A percentile compares a stretch with the other conserved stretches of the same genome.
These are phyloP conservation scores for Chlorociboria aeruginascens DNA, from an alignment of 495 filamentous ascomycete species.

Conservation along the genomic window DNA sequence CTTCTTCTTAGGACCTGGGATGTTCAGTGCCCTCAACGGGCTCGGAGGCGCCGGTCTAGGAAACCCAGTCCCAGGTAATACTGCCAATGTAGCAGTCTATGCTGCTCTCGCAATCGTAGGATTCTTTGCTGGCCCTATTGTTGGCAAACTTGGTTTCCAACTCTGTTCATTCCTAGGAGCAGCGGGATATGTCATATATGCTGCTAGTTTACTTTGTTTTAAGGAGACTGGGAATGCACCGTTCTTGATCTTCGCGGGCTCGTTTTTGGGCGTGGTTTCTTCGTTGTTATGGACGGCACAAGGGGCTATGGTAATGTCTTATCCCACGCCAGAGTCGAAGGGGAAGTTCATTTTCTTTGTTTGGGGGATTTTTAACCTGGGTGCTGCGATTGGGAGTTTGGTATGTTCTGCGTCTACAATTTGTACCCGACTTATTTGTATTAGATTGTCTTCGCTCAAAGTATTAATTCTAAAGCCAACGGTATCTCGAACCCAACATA, in stretches of 20 bases:
- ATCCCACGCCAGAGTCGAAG: constrained; percentile 68
- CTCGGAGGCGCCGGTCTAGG: constrained; percentile 64
- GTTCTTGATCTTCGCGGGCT: constrained; percentile 64
- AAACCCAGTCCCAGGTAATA: constrained; percentile 47
- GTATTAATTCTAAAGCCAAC: constrained; percentile 45
- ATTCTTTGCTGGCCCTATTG: constrained; percentile 73
- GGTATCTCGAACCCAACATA: constrained; percentile 74
- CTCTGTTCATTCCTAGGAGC: constrained; percentile 64
- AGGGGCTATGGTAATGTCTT: constrained; percentile 88
- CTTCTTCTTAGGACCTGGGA: background rate
- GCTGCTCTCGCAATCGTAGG: constrained; percentile 71
- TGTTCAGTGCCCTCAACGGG: constrained; percentile 42
- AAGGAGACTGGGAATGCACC: constrained; percentile 45
- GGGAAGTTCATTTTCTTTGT: constrained; percentile 79
- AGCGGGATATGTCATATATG: constrained; percentile 73
- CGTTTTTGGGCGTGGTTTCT: constrained; percentile 65
- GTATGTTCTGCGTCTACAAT: background rate
- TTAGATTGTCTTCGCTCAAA: constrained; percentile 49
- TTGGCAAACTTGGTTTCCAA: constrained; percentile 61
- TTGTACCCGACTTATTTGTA: no score
- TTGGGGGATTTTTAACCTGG: constrained; percentile 90
- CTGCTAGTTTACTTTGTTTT: constrained; percentile 64
- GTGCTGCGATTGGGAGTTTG: constrained; percentile 68
- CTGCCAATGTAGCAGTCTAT: constrained; percentile 56
- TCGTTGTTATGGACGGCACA: constrained; percentile 82